Evolutionary conservation across 768 basidiomycete genomes (phyloP), one percentile per base, ranked within the genome.

Genomic region (Piloderma croceum): DNA sequence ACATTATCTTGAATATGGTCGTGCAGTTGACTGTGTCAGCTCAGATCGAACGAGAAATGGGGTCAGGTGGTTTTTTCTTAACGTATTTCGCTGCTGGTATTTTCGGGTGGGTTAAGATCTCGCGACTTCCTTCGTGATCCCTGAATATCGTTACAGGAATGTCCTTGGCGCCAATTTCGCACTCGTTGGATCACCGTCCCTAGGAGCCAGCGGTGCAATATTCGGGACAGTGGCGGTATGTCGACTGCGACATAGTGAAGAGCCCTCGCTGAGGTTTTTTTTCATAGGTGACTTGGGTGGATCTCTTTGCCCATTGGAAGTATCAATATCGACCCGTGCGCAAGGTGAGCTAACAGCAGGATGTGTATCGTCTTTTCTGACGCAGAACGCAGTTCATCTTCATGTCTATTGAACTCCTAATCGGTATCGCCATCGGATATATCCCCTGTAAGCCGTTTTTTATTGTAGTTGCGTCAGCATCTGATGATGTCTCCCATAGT

Each of bases 81-180:
- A 77, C 89, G 3, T 99, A 97, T 60, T 76, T 92, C 32, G 74
- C 91, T 1, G 85, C 90, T 9, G 94, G 94, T 6, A 89, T 96
- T 24, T 97, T 96, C 57, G 94, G 94, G 74, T 90, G 59, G 29
- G 60, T 48, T n/a, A 17, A 9, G 11, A 20, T 58, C 48, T 15
- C 23, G 21, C 21, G 7, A 33, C 31, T 34, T 5, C 10, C 31
- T n/a, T 45, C 29, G 25, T 6, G 41, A 21, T 7, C 13, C 25
- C 24, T 36, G 38, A 17, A 39, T 13, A 21, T 5, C 34, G 11
- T 13, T 22, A 19, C 51, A 86, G 85, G 24, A 90, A 90, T 50
- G 75, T 91, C 19, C 70, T 98, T 20, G 93, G 94, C 18, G 91
- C 90, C 2, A 97, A 96, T 62, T 98, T 98, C 56, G 72, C 90